phyloP scores from a whole-genome alignment of 805 yeast genomes.

The Saturnispora mendoncae region DNA sequence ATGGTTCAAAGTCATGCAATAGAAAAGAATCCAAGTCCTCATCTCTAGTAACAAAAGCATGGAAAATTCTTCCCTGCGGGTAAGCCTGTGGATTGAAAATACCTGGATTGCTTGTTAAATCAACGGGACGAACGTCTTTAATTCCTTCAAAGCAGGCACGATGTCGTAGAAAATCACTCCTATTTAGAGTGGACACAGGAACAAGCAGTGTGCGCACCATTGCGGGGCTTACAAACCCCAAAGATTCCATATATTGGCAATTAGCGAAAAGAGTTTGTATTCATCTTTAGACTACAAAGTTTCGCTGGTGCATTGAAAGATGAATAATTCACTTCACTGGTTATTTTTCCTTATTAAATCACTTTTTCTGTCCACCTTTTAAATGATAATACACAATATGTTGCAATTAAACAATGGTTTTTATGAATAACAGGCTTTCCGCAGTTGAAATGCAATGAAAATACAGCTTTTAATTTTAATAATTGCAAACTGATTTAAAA shows the following conservation, averaged over 20 bases:
- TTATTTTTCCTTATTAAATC: no score
- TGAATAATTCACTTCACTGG: no score
- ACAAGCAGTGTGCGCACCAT: constrained; percentile 57
- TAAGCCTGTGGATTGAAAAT: constrained; percentile 77
- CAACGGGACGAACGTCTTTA: constrained; percentile 62
- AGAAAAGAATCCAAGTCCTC: constrained; percentile 41
- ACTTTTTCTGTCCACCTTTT: no score
- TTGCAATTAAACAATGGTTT: no score
- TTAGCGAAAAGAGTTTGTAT: no score
- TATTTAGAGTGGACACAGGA: constrained; percentile 48
- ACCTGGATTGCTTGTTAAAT: constrained; percentile 58
- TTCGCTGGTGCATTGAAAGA: no score
- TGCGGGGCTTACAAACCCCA: constrained; percentile 54
- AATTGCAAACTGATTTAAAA: neutral
- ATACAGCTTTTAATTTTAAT: no score
- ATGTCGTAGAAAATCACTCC: constrained; percentile 35
- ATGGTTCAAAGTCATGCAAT: constrained; percentile 85
- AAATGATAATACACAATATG: no score
- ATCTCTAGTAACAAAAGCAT: constrained; percentile 46
- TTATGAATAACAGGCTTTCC: no score
- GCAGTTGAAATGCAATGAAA: no score
- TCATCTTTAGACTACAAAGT: no score
- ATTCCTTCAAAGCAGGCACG: constrained; percentile 37
- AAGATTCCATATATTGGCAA: constrained; percentile 27
- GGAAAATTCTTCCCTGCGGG: constrained; percentile 68